Evolutionary conservation across 805 yeast species (phyloP).

Genomic region (Hanseniaspora osmophila): DNA sequence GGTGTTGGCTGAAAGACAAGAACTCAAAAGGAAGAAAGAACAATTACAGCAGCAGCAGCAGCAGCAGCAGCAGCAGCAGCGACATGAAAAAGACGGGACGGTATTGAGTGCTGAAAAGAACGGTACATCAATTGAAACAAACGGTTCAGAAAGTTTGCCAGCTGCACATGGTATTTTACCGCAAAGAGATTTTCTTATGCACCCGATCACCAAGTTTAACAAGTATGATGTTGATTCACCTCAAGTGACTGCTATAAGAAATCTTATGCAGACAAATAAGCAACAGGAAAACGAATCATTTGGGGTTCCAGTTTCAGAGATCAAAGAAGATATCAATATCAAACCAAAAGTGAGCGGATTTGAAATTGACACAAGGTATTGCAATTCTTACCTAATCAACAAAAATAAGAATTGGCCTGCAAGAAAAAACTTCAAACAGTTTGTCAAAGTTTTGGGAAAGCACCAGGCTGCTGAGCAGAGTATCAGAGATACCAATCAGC

Average conservation of each 20-base stretch:
- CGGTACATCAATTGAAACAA: no score
- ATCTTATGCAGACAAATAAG: neutral
- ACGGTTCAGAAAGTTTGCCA: no score
- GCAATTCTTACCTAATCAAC: neutral
- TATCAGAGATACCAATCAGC: no score
- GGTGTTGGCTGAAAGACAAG: no score
- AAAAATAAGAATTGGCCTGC: slow-evolving; percentile 1
- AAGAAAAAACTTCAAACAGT: slow-evolving; percentile 28
- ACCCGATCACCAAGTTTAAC: neutral
- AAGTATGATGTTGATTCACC: neutral
- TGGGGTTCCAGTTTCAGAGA: neutral
- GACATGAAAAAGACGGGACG: neutral
- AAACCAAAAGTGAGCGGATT: neutral
- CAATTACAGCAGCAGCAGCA: no score
- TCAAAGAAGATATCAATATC: neutral
- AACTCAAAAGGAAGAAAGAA: no score
- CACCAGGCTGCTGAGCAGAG: no score
- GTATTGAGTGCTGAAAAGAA: neutral
- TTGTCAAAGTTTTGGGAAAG: slow-evolving; percentile 17
- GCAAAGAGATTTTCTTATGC: neutral
- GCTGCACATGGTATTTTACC: neutral
- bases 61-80: no score
- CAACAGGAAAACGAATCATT: neutral
- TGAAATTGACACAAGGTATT: neutral
- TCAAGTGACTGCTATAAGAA: neutral